Evolutionary conservation across 352 stramenopile species (phyloP), one percentile per base, ranked within the genome.

Genomic region (Pythium utonaiense): DNA sequence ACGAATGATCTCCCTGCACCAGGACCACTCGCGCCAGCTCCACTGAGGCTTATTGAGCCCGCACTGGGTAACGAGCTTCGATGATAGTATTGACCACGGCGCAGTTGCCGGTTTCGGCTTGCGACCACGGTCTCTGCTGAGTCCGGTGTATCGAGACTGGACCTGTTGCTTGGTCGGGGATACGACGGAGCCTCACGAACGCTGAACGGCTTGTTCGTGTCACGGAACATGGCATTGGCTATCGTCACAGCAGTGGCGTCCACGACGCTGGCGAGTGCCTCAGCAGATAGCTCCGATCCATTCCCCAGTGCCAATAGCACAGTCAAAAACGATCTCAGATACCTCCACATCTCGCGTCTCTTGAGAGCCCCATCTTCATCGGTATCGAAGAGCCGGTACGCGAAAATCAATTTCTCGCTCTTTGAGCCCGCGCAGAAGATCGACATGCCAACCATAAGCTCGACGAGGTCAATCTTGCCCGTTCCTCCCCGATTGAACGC

Each of bases 381-480:
- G 27, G 80, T 72, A 62, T 98, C 95, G 64, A 98, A 98, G n/a
- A 96, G 48, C 10, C 75, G 75, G 57, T 90, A 97, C 1, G 86
- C 83, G 48, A 96, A 96, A 6, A 86, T 88, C 1, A 99, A 80
- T 56, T 99, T 99, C 36, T 94, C 89, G 53, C 91, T 98, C 67
- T 99, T 99, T 25, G 94, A 98, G 3, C 95, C 96, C 3, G 83
- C 90, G 50, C 85, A 98, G 24, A 99, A 88, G 6, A 99, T 81
- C 5, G 88, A 95, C 47, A 98, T 89, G 17, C 93, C 94, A 28
- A 90, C 96, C 54, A 98, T 89, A 24, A 99, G 95, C 64, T 98
- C 89, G 12, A 91, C 64, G 33, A 91, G 56, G 53, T 95, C 86
- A 40, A 95, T 91, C 55, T 90, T 90, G 13, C 86, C 86, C 0